Evolutionary conservation across 225 moss, liverwort and hornwort species (phyloP).

Genomic region (Physcomitrium patens): DNA sequence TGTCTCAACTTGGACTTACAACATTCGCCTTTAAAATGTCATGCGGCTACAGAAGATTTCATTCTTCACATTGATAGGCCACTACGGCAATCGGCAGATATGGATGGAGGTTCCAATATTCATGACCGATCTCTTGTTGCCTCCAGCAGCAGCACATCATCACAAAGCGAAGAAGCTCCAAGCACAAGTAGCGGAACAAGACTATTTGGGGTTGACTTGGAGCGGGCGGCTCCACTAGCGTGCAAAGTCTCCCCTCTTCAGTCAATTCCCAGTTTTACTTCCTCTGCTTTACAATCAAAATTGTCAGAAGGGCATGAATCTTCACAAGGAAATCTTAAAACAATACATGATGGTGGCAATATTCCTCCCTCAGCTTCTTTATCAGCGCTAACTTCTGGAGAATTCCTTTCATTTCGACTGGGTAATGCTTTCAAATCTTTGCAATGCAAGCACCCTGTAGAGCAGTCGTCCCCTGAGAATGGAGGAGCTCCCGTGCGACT

Average conservation of each 20-base stretch:
- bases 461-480: conserved; percentile 35
- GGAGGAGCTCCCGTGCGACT: conserved; percentile 29
- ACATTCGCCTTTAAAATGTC: conserved; percentile 36
- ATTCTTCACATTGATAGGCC: conserved; percentile 50
- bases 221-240: conserved; percentile 54
- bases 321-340: conserved; percentile 26
- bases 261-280: conserved; percentile 43
- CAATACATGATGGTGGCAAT: conserved; percentile 21
- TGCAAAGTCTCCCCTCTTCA: conserved; percentile 39
- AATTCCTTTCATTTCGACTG: conserved; percentile 47
- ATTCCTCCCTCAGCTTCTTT: conserved; percentile 47
- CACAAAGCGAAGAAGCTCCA: conserved; percentile 59
- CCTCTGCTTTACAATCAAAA: conserved; percentile 51
- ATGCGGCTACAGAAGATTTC: conserved; percentile 52
- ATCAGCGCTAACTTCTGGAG: conserved; percentile 40
- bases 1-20: conserved; percentile 37
- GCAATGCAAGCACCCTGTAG: conserved; percentile 37
- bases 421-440: conserved; percentile 56
- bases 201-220: conserved; percentile 89
- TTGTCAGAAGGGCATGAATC: conserved; percentile 48
- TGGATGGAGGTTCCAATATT: conserved; percentile 36
- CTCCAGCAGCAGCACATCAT: conserved; percentile 56
- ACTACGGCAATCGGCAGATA: conserved; percentile 34
- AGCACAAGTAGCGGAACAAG: conserved; percentile 69
- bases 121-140: conserved; percentile 44